Evolutionary conservation across 805 yeast genomes (phyloP).

Genomic region (Lipomyces orientalis): DNA sequence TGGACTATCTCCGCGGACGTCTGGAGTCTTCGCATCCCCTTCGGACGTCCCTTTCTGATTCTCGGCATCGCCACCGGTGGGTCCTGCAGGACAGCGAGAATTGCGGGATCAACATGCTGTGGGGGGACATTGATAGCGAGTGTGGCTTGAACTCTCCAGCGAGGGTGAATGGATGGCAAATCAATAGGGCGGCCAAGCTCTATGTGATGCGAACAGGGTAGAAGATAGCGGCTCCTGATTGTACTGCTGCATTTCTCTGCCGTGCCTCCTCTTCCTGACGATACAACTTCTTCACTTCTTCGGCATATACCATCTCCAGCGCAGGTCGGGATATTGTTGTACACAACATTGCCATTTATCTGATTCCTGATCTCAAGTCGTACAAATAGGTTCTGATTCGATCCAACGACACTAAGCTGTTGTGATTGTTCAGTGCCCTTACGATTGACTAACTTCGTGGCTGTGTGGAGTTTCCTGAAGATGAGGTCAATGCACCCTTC

Average conservation of each 20-base stretch:
- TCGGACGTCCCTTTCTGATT: too few species aligned
- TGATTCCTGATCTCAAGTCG: not conserved
- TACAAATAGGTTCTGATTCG: not conserved
- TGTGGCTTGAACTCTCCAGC: not conserved
- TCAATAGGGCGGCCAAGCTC: not conserved
- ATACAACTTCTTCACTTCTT: too few species aligned
- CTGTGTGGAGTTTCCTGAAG: slow-evolving; percentile 3
- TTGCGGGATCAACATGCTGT: too few species aligned
- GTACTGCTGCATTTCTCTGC: not conserved
- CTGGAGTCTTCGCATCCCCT: too few species aligned
- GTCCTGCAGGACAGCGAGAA: too few species aligned
- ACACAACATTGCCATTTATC: too few species aligned
- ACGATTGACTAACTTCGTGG: not conserved
- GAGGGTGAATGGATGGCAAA: not conserved
- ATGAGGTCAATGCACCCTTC: not conserved
- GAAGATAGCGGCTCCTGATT: not conserved
- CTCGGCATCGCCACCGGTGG: too few species aligned
- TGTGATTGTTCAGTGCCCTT: not conserved
- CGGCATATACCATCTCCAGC: too few species aligned
- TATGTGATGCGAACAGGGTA: not conserved
- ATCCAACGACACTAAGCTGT: not conserved
- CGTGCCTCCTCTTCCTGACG: too few species aligned
- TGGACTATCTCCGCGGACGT: too few species aligned
- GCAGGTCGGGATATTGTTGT: too few species aligned
- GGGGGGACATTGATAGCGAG: not conserved